Evolutionary conservation across 2,329 filamentous ascomycete genomes (phyloP).

Genomic region (Apiospora arundinis): DNA sequence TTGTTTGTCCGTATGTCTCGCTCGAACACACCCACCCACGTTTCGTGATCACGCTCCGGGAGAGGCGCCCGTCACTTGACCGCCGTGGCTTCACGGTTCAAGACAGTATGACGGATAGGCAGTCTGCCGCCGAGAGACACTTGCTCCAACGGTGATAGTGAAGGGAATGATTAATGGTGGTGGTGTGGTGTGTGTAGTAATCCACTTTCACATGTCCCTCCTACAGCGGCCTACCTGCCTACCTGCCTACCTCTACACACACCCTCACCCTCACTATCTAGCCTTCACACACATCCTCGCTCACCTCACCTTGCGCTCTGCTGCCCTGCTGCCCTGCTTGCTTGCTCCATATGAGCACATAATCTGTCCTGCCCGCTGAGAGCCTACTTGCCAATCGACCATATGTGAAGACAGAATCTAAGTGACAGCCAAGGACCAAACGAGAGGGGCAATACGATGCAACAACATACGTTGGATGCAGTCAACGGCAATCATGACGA

Average conservation of each 20-base stretch:
- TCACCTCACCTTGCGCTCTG: not conserved
- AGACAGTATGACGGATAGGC: slow-evolving; percentile 26
- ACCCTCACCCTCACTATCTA: not conserved
- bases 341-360: not conserved
- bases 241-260: not conserved
- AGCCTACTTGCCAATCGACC: not conserved
- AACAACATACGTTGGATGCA: not conserved
- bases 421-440: not conserved
- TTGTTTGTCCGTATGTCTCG: not conserved
- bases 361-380: not conserved
- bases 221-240: not conserved
- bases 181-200: slow-evolving; percentile 31
- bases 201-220: slow-evolving; percentile 40
- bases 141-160: not conserved
- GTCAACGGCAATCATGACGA: not conserved
- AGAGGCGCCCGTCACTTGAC: slow-evolving; percentile 37
- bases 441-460: not conserved
- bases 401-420: not conserved
- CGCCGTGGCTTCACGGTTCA: slow-evolving; percentile 25
- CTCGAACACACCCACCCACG: slow-evolving; percentile 23
- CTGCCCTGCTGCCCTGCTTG: not conserved
- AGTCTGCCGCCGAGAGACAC: not conserved
- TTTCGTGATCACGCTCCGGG: slow-evolving; percentile 33
- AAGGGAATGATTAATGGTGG: too few species aligned
- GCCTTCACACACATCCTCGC: not conserved